Evolutionary conservation across 805 yeast genomes (phyloP).

Genomic region (Ogataea allantospora): DNA sequence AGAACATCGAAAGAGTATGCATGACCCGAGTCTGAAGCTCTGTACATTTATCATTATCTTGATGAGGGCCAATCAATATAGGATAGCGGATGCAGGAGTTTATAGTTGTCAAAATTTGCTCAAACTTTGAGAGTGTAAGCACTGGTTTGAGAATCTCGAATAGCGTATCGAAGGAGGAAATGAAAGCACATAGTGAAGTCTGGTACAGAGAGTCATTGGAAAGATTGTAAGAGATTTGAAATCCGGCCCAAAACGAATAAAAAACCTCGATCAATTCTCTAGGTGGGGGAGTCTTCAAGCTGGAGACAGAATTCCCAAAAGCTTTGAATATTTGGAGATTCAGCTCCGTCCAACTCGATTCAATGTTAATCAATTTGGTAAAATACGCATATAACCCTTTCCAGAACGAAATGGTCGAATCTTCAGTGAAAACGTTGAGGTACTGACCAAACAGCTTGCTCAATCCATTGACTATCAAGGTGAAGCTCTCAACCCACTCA

Average conservation of each 20-base stretch:
- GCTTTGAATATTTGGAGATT: conserved; percentile 56
- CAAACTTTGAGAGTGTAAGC: conserved; percentile 39
- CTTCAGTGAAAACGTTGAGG: conserved; percentile 37
- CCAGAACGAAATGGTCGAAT: conserved; percentile 47
- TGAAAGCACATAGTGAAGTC: conserved; percentile 56
- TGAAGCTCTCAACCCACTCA: conserved; percentile 61
- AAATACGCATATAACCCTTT: conserved; percentile 50
- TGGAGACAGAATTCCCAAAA: conserved; percentile 45
- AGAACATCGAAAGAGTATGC: conserved; percentile 40
- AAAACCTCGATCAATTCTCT: conserved; percentile 36
- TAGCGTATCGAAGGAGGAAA: conserved; percentile 52
- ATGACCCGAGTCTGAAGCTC: conserved; percentile 62
- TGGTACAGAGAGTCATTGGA: conserved; percentile 45
- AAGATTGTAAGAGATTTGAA: conserved; percentile 45
- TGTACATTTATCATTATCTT: conserved; percentile 58
- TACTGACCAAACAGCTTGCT: conserved; percentile 58
- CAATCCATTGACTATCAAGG: conserved; percentile 63
- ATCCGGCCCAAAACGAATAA: conserved; percentile 50
- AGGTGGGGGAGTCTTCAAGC: conserved; percentile 31
- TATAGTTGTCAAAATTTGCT: conserved; percentile 54
- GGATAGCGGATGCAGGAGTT: conserved; percentile 72
- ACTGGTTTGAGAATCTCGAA: conserved; percentile 36
- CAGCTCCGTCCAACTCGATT: conserved; percentile 46
- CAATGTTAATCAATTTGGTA: conserved; percentile 37
- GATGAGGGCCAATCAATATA: conserved; percentile 54